Evolutionary conservation across 2,329 filamentous ascomycete genomes (phyloP).

Genomic region (Exophiala alcalophila): DNA sequence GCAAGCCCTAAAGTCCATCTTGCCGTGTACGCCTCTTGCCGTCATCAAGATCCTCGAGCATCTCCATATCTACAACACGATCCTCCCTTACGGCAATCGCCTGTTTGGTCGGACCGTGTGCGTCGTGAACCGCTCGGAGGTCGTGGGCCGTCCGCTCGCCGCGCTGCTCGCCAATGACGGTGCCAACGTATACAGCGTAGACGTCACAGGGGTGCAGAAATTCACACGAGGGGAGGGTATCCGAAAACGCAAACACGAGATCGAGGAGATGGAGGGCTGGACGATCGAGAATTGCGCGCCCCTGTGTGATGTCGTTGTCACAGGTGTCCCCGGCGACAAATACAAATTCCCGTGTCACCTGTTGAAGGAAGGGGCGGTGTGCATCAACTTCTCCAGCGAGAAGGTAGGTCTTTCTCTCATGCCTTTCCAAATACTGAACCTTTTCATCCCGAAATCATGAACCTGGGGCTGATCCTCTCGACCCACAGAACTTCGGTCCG

Average conservation of each 20-base stretch:
- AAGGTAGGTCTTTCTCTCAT: conserved; percentile 51
- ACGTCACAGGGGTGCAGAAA: conserved; percentile 84
- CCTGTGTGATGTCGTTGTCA: conserved; percentile 89
- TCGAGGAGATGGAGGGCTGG: conserved; percentile 78
- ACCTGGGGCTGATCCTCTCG: background rate
- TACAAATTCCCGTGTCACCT: conserved; percentile 87
- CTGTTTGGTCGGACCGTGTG: conserved; percentile 92
- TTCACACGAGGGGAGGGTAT: conserved; percentile 89
- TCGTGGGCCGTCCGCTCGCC: conserved; percentile 88
- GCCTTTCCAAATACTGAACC: conserved; percentile 2
- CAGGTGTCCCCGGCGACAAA: conserved; percentile 79
- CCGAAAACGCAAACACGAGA: conserved; percentile 79
- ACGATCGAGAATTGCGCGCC: conserved; percentile 76
- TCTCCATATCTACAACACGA: conserved; percentile 92
- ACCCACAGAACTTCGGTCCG: conserved; percentile 74
- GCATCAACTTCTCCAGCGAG: conserved; percentile 96
- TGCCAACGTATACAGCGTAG: conserved; percentile 90
- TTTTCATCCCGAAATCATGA: background rate
- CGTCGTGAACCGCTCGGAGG: conserved; percentile 93
- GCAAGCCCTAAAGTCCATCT: conserved; percentile 80
- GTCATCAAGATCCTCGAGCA: conserved; percentile 97
- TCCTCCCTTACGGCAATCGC: conserved; percentile 87
- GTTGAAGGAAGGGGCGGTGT: conserved; percentile 87
- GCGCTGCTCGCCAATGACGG: conserved; percentile 94
- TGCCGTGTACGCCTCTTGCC: conserved; percentile 93